A percentile compares a stretch with the other conserved stretches of the same genome.
Evolutionary conservation across 2,329 filamentous ascomycete species (phyloP).

Genomic region (Pezicula rhizophila): DNA sequence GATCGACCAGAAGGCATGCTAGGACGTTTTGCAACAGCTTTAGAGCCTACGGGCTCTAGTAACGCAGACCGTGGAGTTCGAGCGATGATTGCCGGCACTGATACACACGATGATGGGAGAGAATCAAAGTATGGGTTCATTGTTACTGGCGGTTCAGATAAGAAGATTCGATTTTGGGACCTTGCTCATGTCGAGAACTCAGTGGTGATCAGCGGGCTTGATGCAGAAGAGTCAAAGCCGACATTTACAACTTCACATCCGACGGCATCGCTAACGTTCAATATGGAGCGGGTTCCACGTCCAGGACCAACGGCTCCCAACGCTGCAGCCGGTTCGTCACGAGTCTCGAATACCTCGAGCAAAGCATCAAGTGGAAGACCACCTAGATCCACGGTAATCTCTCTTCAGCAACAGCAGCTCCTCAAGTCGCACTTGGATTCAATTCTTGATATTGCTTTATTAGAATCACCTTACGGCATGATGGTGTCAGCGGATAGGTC

Average conservation of each 20-base stretch:
- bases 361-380: slow-evolving; percentile 36
- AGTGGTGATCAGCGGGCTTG: slow-evolving; percentile 72
- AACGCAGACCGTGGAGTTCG: slow-evolving; percentile 63
- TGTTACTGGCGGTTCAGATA: slow-evolving; percentile 81
- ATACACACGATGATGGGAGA: slow-evolving; percentile 61
- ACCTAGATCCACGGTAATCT: slow-evolving; percentile 77
- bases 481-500: slow-evolving; percentile 83
- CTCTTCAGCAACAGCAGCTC: slow-evolving; percentile 78
- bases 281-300: slow-evolving; percentile 46
- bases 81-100: slow-evolving; percentile 67
- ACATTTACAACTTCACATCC: slow-evolving; percentile 62
- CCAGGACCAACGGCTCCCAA: slow-evolving; percentile 25
- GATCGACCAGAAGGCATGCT: slow-evolving; percentile 84
- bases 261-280: slow-evolving; percentile 56
- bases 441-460: slow-evolving; percentile 78
- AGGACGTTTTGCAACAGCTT: slow-evolving; percentile 70
- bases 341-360: slow-evolving; percentile 17
- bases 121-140: slow-evolving; percentile 78
- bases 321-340: slow-evolving; percentile 22
- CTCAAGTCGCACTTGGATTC: slow-evolving; percentile 82
- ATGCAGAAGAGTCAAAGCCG: slow-evolving; percentile 64
- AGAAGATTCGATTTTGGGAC: slow-evolving; percentile 93
- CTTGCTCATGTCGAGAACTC: slow-evolving; percentile 72
- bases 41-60: slow-evolving; percentile 53
- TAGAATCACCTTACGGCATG: slow-evolving; percentile 90